Base-by-base conservation (phyloP, 345 rosid genomes). In the Eucalyptus cloeziana region DNA sequence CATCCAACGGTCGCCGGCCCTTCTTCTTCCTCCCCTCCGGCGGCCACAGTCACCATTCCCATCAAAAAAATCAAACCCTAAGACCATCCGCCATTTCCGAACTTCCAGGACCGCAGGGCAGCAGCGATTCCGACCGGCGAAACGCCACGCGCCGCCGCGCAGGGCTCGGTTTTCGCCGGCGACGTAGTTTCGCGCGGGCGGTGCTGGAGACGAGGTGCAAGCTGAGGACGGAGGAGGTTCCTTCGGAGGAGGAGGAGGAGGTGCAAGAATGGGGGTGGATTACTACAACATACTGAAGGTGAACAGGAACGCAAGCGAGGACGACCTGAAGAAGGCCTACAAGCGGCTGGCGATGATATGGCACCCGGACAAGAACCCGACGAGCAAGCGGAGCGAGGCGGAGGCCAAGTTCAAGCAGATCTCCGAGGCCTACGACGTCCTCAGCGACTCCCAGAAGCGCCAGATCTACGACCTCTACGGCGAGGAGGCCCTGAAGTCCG, bases 341-440 rank as follows among this genome's bases (percentile, higher is more conserved):
- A 96, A 94, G 92, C 92, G 99, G 62, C 94, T 97, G 10, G 99
- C 99, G 10, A 96, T 96, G 98, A 96, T 96, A 50, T 97, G 99
- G 99, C 99, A 97, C 92, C 99, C 99, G 4, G 99, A 97, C 88
- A 97, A 97, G 94, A 95, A 96, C 92, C 99, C 98, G 40, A 87
- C 97, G 7, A 45, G 91, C 49, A 91, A 89, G 88, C 49, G 99
- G 33, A 92, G 92, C 16, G 99, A 97, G 87, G 99, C 99, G 2
- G 98, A 97, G 81, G 94, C 97, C 86, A 97, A 96, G 90, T 97
- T 96, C 95, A 97, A 97, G 91, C 97, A 93, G 91, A 96, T 97
- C 89, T 97, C 99, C 27, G 99, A 97, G 86, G 99, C 99, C 11
- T 92, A 90, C 83, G 93, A 92, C 67, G 91, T 92, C 49, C 85